Conservation (phyloP, 371 early-diverging fungal species). For the Lichtheimia hyalospora region DNA sequence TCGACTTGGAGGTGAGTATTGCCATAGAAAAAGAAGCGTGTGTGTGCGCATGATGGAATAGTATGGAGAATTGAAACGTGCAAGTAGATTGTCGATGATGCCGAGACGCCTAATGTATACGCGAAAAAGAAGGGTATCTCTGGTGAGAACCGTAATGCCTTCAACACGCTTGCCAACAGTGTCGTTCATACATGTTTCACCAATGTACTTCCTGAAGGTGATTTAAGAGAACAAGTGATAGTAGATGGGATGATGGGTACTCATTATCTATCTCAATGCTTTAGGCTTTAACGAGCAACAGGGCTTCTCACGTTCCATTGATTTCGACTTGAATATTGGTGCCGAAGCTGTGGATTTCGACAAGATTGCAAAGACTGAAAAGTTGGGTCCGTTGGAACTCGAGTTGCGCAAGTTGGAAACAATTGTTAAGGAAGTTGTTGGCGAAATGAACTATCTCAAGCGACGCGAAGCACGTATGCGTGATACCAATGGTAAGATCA, state of each 20-base stretch:
- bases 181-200: slow-evolving; percentile 87
- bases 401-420: slow-evolving; percentile 83
- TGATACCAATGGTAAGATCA: slow-evolving; percentile 80
- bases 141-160: slow-evolving; percentile 56
- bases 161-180: slow-evolving; percentile 82
- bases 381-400: slow-evolving; percentile 85
- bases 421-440: slow-evolving; percentile 72
- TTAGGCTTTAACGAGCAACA: slow-evolving; percentile 61
- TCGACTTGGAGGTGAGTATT: slow-evolving; percentile 63
- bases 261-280: background rate
- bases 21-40: background rate
- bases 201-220: slow-evolving; percentile 75
- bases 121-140: slow-evolving; percentile 54
- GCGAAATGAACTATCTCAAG: slow-evolving; percentile 81
- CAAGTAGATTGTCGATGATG: slow-evolving; percentile 64
- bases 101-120: slow-evolving; percentile 60
- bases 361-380: slow-evolving; percentile 68
- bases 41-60: background rate
- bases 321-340: slow-evolving; percentile 81
- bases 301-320: slow-evolving; percentile 60
- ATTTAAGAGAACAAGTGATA: background rate
- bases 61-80: background rate
- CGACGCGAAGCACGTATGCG: slow-evolving; percentile 78
- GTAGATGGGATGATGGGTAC: background rate
- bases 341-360: slow-evolving; percentile 81